Conservation (phyloP, 2,329 filamentous ascomycete genomes). For the Hymenoscyphus scutula region DNA sequence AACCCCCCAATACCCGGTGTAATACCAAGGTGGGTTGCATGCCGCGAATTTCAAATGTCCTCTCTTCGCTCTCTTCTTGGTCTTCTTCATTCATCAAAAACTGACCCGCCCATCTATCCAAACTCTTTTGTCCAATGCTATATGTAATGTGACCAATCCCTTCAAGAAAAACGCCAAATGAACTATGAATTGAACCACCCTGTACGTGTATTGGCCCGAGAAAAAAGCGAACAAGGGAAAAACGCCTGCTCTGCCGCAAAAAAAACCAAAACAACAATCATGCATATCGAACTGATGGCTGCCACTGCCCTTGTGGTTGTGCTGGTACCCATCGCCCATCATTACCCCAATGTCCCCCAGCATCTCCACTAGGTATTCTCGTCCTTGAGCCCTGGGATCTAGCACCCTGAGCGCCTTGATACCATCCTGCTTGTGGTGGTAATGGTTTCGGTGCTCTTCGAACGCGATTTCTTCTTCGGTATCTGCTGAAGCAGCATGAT, state of each 20-base stretch:
- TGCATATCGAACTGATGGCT: conserved; percentile 15
- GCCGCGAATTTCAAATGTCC: background rate
- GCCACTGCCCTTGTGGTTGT: conserved; percentile 8
- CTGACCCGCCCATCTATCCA: background rate
- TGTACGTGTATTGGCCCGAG: background rate
- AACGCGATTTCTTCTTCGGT: conserved; percentile 34
- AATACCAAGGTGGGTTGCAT: background rate
- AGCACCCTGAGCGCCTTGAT: background rate
- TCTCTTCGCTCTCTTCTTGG: background rate
- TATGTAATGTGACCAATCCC: background rate
- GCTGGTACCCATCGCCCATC: conserved; percentile 15
- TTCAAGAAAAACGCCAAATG: background rate
- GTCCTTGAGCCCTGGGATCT: background rate
- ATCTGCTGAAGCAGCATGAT: conserved; percentile 62
- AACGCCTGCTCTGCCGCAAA: conserved; percentile 6
- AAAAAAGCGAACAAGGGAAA: background rate
- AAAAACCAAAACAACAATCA: background rate
- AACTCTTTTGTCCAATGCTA: conserved; percentile 3
- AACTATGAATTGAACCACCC: background rate
- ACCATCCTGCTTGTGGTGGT: conserved; percentile 20
- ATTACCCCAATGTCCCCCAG: conserved; percentile 6
- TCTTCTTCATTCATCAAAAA: background rate
- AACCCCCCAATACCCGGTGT: background rate
- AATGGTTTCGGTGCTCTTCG: conserved; percentile 11
- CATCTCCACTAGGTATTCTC: conserved; percentile 6